Percentiles rank a stretch among this genome's conserved stretches.
These are phyloP conservation scores for Elsinoe necatrix DNA, from an alignment of 2,329 filamentous ascomycete species.

Conservation along the genomic window DNA sequence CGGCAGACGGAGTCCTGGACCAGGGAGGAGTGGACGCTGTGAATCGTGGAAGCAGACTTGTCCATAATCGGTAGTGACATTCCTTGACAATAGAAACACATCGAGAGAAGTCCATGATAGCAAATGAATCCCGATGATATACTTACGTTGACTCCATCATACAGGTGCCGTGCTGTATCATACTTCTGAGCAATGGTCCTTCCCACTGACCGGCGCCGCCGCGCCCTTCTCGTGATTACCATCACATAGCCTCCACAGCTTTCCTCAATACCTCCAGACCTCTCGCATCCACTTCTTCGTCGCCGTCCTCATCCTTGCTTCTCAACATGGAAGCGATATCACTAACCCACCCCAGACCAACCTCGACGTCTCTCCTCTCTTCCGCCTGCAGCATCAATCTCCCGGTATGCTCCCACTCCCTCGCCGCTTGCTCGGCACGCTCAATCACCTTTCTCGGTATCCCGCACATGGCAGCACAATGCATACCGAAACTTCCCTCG, in stretches of 20 bases:
- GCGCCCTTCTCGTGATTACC: not conserved
- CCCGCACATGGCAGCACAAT: constrained; percentile 96
- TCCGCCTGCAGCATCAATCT: constrained; percentile 70
- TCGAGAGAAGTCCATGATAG: not conserved
- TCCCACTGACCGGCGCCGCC: not conserved
- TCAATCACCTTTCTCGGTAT: constrained; percentile 77
- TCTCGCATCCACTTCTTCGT: constrained; percentile 37
- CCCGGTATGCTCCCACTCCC: constrained; percentile 91
- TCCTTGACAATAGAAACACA: not conserved
- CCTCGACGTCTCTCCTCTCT: constrained; percentile 63
- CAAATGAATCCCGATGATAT: not conserved
- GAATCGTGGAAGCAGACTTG: no score
- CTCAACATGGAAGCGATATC: constrained; percentile 73
- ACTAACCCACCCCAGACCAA: constrained; percentile 78
- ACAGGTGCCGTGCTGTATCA: not conserved
- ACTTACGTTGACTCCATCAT: not conserved
- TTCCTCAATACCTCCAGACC: constrained; percentile 49
- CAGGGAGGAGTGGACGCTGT: no score
- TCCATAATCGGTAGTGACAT: not conserved
- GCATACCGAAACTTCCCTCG: constrained; percentile 97
- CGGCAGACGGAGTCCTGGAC: no score
- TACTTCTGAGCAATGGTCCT: not conserved
- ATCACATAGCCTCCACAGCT: constrained; percentile 48
- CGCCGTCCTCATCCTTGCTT: constrained; percentile 32
- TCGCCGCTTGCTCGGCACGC: constrained; percentile 77